Conservation (phyloP, 2,329 filamentous ascomycete genomes). For the Cercospora zeina region DNA sequence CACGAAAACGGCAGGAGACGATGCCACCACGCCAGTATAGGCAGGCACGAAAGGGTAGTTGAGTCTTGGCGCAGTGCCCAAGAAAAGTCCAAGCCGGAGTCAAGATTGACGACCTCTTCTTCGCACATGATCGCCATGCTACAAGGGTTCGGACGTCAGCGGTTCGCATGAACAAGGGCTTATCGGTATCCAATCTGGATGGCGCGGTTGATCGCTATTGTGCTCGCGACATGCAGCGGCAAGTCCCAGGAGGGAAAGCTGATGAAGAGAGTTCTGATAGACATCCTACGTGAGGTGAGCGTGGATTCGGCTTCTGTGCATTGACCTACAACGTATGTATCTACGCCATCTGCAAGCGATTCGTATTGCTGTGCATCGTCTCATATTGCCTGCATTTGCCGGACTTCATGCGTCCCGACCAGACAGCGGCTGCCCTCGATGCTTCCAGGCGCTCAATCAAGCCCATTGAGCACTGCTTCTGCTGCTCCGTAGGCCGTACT, state of each 20-base stretch:
- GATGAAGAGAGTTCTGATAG: background rate
- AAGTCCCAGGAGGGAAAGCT: background rate
- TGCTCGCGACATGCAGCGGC: background rate
- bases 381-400: too few species aligned
- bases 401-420: background rate
- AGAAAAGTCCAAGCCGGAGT: conserved; percentile 12
- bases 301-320: background rate
- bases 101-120: background rate
- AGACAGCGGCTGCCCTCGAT: background rate
- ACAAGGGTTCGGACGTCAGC: background rate
- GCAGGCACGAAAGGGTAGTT: conserved; percentile 4
- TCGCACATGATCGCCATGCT: background rate
- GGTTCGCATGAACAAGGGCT: conserved; percentile 1
- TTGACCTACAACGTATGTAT: background rate
- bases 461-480: conserved; percentile 31
- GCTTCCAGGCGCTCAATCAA: conserved; percentile 26
- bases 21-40: conserved; percentile 3
- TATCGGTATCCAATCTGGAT: background rate
- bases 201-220: background rate
- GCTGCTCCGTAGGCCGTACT: conserved; percentile 33
- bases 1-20: conserved; percentile 6
- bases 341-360: background rate
- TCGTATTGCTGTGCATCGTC: background rate
- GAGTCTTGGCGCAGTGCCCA: conserved; percentile 6
- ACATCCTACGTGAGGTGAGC: background rate